These are phyloP conservation scores for Gyrodon lividus DNA, from an alignment of 768 basidiomycete species.

Conservation along the genomic window DNA sequence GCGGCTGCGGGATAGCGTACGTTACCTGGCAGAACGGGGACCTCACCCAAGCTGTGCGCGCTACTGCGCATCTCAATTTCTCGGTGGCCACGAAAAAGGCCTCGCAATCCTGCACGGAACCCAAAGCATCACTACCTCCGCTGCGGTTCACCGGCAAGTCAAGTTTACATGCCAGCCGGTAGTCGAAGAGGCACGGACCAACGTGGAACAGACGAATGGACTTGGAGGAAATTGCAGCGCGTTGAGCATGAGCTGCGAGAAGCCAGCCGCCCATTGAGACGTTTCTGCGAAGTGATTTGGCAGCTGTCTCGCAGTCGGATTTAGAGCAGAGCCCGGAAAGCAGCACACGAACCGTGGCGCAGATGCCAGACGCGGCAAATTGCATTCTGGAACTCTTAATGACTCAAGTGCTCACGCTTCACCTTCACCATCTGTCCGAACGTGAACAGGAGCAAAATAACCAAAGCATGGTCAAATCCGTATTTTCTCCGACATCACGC, in stretches of 20 bases:
- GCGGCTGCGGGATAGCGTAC: too few relatives aligned
- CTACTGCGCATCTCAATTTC: too few relatives aligned
- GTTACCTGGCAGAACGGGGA: too few relatives aligned
- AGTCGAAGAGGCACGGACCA: slow-evolving; percentile 62
- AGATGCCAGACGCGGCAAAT: slow-evolving; percentile 80
- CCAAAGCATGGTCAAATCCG: slow-evolving; percentile 47
- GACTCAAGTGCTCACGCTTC: slow-evolving; percentile 69
- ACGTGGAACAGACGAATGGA: slow-evolving; percentile 62
- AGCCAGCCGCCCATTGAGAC: slow-evolving; percentile 63
- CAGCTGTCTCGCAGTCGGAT: slow-evolving; percentile 61
- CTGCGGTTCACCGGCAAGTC: too few relatives aligned
- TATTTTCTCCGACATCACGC: slow-evolving; percentile 48
- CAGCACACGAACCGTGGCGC: slow-evolving; percentile 68
- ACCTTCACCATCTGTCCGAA: slow-evolving; percentile 56
- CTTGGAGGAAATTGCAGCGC: slow-evolving; percentile 71
- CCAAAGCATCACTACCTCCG: too few relatives aligned
- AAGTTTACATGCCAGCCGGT: too few relatives aligned
- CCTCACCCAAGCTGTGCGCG: too few relatives aligned
- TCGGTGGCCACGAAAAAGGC: too few relatives aligned
- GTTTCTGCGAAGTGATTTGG: slow-evolving; percentile 71
- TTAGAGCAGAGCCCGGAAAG: slow-evolving; percentile 68
- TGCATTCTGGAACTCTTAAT: slow-evolving; percentile 72
- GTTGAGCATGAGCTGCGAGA: slow-evolving; percentile 70
- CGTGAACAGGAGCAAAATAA: slow-evolving; percentile 37
- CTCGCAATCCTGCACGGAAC: too few relatives aligned